Evolutionary conservation across 2,329 filamentous ascomycete species (phyloP), one percentile per base, ranked within the genome.

Genomic region (Aspergillus pseudoterreus): DNA sequence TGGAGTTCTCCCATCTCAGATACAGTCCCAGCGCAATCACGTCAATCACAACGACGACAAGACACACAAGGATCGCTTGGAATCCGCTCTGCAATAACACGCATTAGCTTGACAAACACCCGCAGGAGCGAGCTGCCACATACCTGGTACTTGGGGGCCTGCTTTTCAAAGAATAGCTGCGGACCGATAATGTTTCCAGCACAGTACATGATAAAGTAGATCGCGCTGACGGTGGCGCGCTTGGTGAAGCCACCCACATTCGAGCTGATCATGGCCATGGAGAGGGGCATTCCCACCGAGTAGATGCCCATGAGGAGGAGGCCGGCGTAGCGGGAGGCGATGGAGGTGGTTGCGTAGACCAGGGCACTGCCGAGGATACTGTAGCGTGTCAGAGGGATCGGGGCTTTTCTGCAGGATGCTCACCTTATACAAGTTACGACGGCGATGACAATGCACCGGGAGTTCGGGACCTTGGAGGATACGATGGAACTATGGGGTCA

Each of bases 171-270:
- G 57, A 77, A 77, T 1, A 74, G 65, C 56, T 77, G 75, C 11
- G 75, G 74, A 0, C 73, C 74, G 17, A 76, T 60, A 21, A 77
- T 72, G 50, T 76, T 77, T 5, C 73, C 74, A 8, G 70, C 59
- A 36, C 71, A 71, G 54, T 75, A 77, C 27, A 68, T 63, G 17
- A 76, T 64, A 36, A 77, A 72, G 8, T 72, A 67, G 9, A 79
- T 54, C 0, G 76, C 75, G 21, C 71, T 75, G 6, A 73, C 69
- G 0, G 75, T 76, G 11, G 74, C 73, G 48, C 75, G 73, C 59
- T 79, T 79, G 1, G 75, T 76, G 49, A 78, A 76, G 0, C 76
- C 76, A 4, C 72, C 75, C 6, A 76, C 64, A 53, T 79, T 79
- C 5, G 66, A 70, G 3, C 73, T 70, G 43, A 77, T 71, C 66